Evolutionary conservation across 768 basidiomycete species (phyloP), one percentile per base, ranked within the genome.

Genomic region (Tylopilus vinaceipallidus): DNA sequence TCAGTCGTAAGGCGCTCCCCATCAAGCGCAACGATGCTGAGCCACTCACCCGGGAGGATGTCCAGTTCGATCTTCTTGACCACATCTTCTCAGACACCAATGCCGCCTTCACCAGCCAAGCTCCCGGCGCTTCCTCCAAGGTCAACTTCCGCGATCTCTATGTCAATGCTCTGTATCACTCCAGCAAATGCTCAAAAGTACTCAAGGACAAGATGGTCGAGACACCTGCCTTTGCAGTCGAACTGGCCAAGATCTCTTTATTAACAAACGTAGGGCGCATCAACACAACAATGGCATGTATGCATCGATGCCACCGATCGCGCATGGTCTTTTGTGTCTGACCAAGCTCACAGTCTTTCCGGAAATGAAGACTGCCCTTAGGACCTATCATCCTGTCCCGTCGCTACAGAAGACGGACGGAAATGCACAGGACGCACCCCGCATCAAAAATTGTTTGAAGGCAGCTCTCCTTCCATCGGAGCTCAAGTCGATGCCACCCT

Each of bases 261-360:
- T 74, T 94, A 45, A 90, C 91, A 44, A 95, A 95, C 62, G 87
- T 93, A 40, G 92, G 92, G 22, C 76, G 91, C 54, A 89, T 95
- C 70, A 95, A 94, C 63, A 95, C 93, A 33, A 94, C 92, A 27
- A 85, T 93, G 82, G 91, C 91, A 44, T 86, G 83, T 88, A 70
- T 73, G 83, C 67, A 53, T 47, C 52, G 4, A 19, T 47, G 39
- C 44, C 44, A 54, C 50, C n/a, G 50, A 48, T 47, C 46, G 40
- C 36, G 38, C 23, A 29, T 37, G 30, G 19, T 30, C 32, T 33
- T 47, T 55, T 44, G 36, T n/a, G 47, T 58, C 57, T 68, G 38
- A 65, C 52, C 50, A 43, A 49, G 14, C 42, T 44, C 58, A 35
- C 63, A 91, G 89, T 94, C 73, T 92, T 91, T 66, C 90, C 90